These are phyloP conservation scores for Penicillium macrosclerotiorum DNA, from an alignment of 495 filamentous ascomycete genomes.

Conservation along the genomic window DNA sequence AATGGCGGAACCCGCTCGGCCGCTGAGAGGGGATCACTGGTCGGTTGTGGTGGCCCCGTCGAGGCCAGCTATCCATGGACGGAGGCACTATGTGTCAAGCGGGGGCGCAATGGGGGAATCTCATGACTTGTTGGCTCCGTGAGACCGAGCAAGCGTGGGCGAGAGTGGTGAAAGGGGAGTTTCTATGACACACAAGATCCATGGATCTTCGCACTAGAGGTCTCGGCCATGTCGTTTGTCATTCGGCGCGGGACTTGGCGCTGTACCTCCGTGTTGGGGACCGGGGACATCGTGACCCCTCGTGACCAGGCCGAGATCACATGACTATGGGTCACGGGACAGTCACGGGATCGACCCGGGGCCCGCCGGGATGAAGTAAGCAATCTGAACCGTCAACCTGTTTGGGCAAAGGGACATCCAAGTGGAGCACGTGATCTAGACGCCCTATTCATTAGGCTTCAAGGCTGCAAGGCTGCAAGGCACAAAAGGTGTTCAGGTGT, in stretches of 20 bases:
- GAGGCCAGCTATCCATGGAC: slow-evolving; percentile 6
- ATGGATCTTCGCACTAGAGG: slow-evolving; percentile 4
- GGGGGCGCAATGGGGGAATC: slow-evolving; percentile 18
- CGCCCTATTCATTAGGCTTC: neutral
- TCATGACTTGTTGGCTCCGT: slow-evolving; percentile 14
- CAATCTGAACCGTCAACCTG: too few species aligned
- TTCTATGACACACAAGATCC: slow-evolving; percentile 22
- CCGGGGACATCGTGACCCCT: neutral
- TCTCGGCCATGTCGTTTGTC: neutral
- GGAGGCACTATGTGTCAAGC: slow-evolving; percentile 19
- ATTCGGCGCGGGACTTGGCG: neutral
- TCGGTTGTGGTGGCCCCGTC: slow-evolving; percentile 6
- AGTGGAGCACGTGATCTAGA: too few species aligned
- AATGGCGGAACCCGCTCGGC: slow-evolving; percentile 9
- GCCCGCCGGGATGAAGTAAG: too few species aligned
- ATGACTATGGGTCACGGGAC: too few species aligned
- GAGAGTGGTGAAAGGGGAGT: slow-evolving; percentile 4
- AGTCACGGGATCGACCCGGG: too few species aligned
- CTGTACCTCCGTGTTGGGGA: neutral
- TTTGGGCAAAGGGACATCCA: too few species aligned
- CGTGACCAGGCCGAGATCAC: neutral
- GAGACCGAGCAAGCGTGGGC: slow-evolving; percentile 16
- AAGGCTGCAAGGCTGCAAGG: neutral
- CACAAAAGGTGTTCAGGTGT: neutral
- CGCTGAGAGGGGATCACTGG: neutral